A percentile compares a stretch with the other conserved stretches of the same genome.
Evolutionary conservation across 2,329 filamentous ascomycete genomes (phyloP).

Genomic region (Neurospora crassa): DNA sequence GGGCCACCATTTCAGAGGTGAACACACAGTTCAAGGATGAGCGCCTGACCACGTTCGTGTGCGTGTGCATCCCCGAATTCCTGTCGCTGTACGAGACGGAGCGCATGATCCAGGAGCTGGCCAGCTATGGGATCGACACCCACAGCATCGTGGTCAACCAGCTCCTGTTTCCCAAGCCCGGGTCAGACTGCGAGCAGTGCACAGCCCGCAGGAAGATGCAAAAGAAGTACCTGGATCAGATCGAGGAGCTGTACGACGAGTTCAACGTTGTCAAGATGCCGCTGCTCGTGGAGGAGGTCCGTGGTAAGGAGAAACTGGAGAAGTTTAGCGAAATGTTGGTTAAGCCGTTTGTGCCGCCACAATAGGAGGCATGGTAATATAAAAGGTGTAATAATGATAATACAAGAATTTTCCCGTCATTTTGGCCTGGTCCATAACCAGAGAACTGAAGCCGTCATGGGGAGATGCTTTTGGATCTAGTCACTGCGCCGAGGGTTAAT

Average conservation of each 20-base stretch:
- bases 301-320: conserved; percentile 89
- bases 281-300: conserved; percentile 85
- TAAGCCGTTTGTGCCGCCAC: conserved; percentile 62
- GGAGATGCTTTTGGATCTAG: not conserved
- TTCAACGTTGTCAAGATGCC: conserved; percentile 99
- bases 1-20: conserved; percentile 88
- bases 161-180: conserved; percentile 80
- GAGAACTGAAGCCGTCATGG: not conserved
- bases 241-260: conserved; percentile 96
- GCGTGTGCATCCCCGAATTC: conserved; percentile 97
- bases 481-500: not conserved
- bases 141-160: conserved; percentile 98
- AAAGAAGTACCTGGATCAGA: conserved; percentile 98
- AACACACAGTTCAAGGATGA: conserved; percentile 98
- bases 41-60: conserved; percentile 91
- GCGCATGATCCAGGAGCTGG: conserved; percentile 97
- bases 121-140: conserved; percentile 88
- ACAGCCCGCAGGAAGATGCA: conserved; percentile 95
- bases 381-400: not conserved
- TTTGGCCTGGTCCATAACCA: not conserved
- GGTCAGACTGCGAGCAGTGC: conserved; percentile 87
- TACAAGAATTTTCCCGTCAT: not conserved
- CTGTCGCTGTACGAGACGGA: conserved; percentile 95
- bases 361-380: conserved; percentile 5
- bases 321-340: conserved; percentile 82